Evolutionary conservation across 2,329 filamentous ascomycete genomes (phyloP).

Genomic region (Botryotinia calthae): DNA sequence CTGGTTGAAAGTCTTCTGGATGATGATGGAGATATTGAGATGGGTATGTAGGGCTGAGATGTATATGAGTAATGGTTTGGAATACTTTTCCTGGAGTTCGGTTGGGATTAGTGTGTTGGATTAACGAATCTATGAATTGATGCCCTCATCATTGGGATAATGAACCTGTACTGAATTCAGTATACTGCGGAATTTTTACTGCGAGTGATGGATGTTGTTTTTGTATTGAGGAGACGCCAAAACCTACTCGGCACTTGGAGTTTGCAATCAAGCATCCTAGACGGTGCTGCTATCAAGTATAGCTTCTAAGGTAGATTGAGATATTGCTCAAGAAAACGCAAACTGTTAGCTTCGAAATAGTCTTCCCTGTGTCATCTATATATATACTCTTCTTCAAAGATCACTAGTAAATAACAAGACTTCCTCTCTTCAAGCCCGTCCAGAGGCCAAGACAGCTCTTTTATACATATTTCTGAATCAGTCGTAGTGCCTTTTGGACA

Average conservation of each 20-base stretch:
- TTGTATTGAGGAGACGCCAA: neutral
- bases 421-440: neutral
- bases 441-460: neutral
- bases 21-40: slow-evolving; percentile 22
- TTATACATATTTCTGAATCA: too few species aligned
- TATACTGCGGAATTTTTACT: neutral
- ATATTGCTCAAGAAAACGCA: neutral
- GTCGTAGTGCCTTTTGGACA: neutral
- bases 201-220: too few species aligned
- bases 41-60: slow-evolving; percentile 15
- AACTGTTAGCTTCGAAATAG: neutral
- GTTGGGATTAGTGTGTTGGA: neutral
- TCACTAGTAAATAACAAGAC: neutral
- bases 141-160: neutral
- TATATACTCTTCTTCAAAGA: neutral
- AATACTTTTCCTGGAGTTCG: slow-evolving; percentile 30
- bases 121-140: slow-evolving; percentile 12
- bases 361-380: neutral
- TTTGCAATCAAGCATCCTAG: neutral
- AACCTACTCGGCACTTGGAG: neutral
- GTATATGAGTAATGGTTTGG: slow-evolving; percentile 1
- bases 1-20: slow-evolving; percentile 16
- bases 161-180: neutral
- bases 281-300: neutral
- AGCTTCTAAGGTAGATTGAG: neutral